Percentiles rank a stretch among this genome's conserved stretches.
Evolutionary conservation across 2,329 filamentous ascomycete species (phyloP).

Genomic region (Neonectria faginata): DNA sequence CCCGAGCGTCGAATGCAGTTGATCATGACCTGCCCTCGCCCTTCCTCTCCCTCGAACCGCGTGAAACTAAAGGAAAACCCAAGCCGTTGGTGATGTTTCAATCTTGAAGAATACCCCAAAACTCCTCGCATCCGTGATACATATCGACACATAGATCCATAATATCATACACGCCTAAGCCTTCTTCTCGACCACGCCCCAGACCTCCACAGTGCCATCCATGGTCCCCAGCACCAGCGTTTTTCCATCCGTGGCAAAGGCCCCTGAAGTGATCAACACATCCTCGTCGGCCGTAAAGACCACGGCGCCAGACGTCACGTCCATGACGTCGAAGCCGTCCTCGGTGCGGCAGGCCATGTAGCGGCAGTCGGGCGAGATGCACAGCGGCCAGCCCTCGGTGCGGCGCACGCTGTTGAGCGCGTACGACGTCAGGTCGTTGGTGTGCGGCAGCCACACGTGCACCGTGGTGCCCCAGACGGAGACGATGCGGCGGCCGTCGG

Average conservation of each 20-base stretch:
- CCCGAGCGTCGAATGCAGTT: background rate
- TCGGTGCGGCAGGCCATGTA: constrained; percentile 56
- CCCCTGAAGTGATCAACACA: constrained; percentile 50
- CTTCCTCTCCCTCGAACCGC: background rate
- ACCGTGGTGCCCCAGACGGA: constrained; percentile 55
- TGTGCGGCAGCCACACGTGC: constrained; percentile 52
- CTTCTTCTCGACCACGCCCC: constrained; percentile 44
- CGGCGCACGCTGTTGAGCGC: constrained; percentile 49
- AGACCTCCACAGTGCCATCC: constrained; percentile 51
- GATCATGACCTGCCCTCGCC: background rate
- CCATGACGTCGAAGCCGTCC: constrained; percentile 56
- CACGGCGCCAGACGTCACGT: constrained; percentile 50
- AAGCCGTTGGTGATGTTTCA: background rate
- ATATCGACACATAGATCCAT: background rate
- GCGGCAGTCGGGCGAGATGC: constrained; percentile 53
- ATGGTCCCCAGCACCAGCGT: constrained; percentile 51
- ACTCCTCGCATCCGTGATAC: background rate
- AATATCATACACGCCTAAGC: constrained; percentile 9
- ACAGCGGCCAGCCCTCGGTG: constrained; percentile 56
- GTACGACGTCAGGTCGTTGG: constrained; percentile 51
- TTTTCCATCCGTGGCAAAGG: constrained; percentile 49
- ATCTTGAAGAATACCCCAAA: background rate
- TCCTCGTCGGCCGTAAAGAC: constrained; percentile 44
- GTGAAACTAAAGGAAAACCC: background rate
- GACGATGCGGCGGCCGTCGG: constrained; percentile 49